phyloP scores from a whole-genome alignment of 2,329 filamentous ascomycete species.

The Diaporthe australafricana region DNA sequence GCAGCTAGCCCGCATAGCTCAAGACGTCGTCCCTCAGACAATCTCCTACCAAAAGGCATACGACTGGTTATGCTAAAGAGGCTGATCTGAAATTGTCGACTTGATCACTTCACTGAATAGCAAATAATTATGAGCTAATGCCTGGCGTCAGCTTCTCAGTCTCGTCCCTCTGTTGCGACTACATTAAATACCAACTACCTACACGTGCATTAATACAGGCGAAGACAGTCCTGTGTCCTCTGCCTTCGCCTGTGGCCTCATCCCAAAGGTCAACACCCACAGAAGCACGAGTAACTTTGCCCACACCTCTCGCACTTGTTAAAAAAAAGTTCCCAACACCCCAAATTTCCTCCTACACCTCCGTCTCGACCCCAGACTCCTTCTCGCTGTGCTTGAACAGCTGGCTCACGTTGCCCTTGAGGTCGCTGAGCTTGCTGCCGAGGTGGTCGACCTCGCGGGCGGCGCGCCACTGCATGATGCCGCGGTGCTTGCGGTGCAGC shows the following conservation, averaged over 20 bases:
- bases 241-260: neutral
- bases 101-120: no score
- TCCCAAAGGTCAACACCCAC: neutral
- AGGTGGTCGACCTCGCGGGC: constrained; percentile 63
- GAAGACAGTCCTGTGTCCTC: neutral
- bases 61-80: no score
- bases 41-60: no score
- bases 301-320: no score
- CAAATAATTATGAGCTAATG: neutral
- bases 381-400: constrained; percentile 71
- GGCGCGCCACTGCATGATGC: constrained; percentile 79
- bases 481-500: constrained; percentile 74
- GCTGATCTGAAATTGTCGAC: no score
- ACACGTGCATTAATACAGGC: neutral
- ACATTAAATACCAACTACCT: neutral
- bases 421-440: constrained; percentile 63
- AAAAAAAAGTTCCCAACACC: no score
- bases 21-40: no score
- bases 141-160: neutral
- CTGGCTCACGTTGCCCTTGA: constrained; percentile 68
- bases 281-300: no score
- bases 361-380: constrained; percentile 73
- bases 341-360: constrained; percentile 62
- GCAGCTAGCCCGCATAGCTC: no score
- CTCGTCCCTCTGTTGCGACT: neutral